Evolutionary conservation across 441 rosid genomes (phyloP), one percentile per base, ranked within the genome.

Genomic region (Geranium incanum): DNA sequence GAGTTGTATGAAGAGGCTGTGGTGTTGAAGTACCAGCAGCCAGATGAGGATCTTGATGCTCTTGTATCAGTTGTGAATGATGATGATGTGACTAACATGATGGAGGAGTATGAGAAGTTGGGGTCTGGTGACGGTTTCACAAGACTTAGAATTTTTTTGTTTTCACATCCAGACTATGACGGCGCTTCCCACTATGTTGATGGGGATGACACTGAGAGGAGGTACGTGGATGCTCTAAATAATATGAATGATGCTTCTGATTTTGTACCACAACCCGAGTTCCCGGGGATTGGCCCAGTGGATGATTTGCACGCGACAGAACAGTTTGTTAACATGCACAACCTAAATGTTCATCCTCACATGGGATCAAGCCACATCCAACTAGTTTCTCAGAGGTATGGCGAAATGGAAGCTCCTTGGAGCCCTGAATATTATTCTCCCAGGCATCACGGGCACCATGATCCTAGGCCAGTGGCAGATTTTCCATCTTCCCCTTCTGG

Each of bases 31-130:
- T 95, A 95, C 68, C 97, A 92, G 79, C 99, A 95, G 74, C 97
- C 99, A 36, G 99, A 95, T 71, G 99, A 95, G 84, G 99, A 95
- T 89, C 97, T 95, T 16, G 99, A 95, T 84, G 99, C 97, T 39
- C 74, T 95, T 72, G 99, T 95, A 0, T 92, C 99, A 0, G 97
- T 95, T 36, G 96, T 92, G 72, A 95, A 95, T 73, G 95, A 95
- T 69, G 99, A 95, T 28, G 97, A 95, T 78, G 94, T 92, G 71
- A 92, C 78, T 5, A 92, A 92, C 70, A 90, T 95, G 97, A 92
- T 95, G 99, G 99, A 95, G 72, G 99, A 92, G 78, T 95, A 95
- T 75, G 99, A 95, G 76, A 95, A 95, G 87, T 80, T 95, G 82
- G 96, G 89, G 9, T 86, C 90, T 0, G 91, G 89, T 62, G 99